Base-by-base conservation (phyloP, 1,284 basidiomycete genomes). In the Kwoniella shivajii region DNA sequence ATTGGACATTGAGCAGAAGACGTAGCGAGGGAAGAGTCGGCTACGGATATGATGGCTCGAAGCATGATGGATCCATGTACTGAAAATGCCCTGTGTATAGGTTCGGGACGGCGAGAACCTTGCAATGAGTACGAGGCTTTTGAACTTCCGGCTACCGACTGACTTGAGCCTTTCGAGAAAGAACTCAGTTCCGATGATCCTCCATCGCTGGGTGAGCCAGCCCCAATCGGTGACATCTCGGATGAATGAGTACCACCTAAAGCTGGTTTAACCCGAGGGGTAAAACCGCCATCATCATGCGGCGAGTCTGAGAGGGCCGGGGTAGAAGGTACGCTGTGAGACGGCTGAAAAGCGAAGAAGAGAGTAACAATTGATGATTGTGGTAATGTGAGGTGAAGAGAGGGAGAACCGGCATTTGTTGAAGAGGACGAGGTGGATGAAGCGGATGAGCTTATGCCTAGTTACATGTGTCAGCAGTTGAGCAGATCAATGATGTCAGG, bases 1-100 rank as follows among this genome's bases (percentile, higher is more conserved):
- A 57, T 44, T 4, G 54, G 27, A 14, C 37, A 34, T n/a, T 31
- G 51, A 10, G 57, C 36, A 41, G 49, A 30, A 7, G 30, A 31
- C 2, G 26, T 6, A 14, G 16, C 26, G 13, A 36, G 39, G 11
- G 46, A 34, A 4, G 45, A 26, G n/a, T 22, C 34, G 41, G 37
- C 22, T 38, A n/a, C n/a, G 10, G 60, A 33, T 2, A 65, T 54
- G 41, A 67, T 60, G 3, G 74, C 74, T 34, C 65, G 69, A 31
- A 77, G 61, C 37, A 66, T 53, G 46, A 77, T 69, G 3, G 68
- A 70, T 24, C 74, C 75, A 55, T 77, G 75, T 6, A 75, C 71
- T 2, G 74, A 72, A 57, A 70, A 74, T 1, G 74, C 63, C 6
- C 73, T 67, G 34, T 76, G 68, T 20, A 76, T 60, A 4, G 70